Conservation (phyloP, 1,284 basidiomycete genomes). For the Cystobasidium slooffiae region DNA sequence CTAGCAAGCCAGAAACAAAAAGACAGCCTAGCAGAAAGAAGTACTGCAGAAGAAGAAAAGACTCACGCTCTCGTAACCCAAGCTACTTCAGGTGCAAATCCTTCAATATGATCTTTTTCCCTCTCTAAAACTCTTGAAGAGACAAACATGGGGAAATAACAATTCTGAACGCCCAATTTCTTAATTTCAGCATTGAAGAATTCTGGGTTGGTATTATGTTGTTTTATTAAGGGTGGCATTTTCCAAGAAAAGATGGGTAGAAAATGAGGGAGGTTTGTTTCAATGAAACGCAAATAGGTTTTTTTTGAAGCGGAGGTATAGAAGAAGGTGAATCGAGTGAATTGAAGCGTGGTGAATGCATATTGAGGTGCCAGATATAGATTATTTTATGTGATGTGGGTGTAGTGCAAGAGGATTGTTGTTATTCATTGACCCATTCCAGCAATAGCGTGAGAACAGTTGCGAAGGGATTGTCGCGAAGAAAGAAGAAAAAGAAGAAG, state of each 20-base stretch:
- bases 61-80: conserved; percentile 97
- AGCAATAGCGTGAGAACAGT: too few relatives aligned
- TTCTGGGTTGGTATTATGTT: too few relatives aligned
- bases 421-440: too few relatives aligned
- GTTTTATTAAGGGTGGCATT: too few relatives aligned
- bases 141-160: conserved; percentile 99
- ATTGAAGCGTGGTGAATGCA: not conserved
- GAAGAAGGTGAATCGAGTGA: not conserved
- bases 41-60: not conserved
- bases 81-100: conserved; percentile 99
- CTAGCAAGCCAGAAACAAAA: not conserved
- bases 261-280: too few relatives aligned
- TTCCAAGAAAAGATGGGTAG: too few relatives aligned
- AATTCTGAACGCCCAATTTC: conserved; percentile 92
- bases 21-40: not conserved
- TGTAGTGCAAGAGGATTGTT: too few relatives aligned
- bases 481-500: too few relatives aligned
- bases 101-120: conserved; percentile 98
- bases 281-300: too few relatives aligned
- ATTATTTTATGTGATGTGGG: too few relatives aligned
- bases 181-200: conserved; percentile 94
- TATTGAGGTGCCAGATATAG: too few relatives aligned
- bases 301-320: not conserved
- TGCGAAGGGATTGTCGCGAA: too few relatives aligned
- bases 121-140: conserved; percentile 89